Evolutionary conservation across 2,329 filamentous ascomycete species (phyloP).

Genomic region (Fusarium nurragi): DNA sequence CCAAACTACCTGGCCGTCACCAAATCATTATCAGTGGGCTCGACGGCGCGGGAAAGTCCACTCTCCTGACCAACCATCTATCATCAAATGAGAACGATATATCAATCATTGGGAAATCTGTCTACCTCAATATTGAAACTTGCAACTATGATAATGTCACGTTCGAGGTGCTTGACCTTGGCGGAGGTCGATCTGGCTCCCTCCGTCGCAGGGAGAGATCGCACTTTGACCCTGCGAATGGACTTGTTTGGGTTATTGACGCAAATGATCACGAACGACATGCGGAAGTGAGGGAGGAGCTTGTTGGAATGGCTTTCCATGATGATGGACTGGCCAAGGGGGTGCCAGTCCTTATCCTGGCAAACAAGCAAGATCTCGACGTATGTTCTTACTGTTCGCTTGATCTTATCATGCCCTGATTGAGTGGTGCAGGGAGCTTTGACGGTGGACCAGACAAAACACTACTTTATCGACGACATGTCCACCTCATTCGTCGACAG

Average conservation of each 20-base stretch:
- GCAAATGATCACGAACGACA: background rate
- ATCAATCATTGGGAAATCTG: background rate
- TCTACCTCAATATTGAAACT: background rate
- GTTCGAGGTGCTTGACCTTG: background rate
- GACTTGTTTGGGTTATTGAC: background rate
- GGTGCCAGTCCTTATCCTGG: background rate
- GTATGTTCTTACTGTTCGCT: background rate
- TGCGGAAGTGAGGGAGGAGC: background rate
- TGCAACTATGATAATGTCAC: background rate
- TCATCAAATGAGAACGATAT: background rate
- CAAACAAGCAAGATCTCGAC: background rate
- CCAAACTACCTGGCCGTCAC: background rate
- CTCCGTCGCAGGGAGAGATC: background rate
- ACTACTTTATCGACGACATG: background rate
- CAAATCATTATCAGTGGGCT: conserved; percentile 1
- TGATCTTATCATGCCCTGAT: background rate
- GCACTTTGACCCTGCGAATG: background rate
- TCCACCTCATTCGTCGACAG: background rate
- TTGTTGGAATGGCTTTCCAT: background rate
- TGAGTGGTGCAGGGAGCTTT: background rate
- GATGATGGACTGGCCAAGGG: no score
- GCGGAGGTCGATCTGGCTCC: background rate
- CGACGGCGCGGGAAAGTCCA: background rate
- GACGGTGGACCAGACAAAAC: background rate
- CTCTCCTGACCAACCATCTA: background rate